A percentile compares a stretch with the other conserved stretches of the same genome.
Conservation (phyloP, 495 filamentous ascomycete genomes). For the Neurospora sp. region DNA sequence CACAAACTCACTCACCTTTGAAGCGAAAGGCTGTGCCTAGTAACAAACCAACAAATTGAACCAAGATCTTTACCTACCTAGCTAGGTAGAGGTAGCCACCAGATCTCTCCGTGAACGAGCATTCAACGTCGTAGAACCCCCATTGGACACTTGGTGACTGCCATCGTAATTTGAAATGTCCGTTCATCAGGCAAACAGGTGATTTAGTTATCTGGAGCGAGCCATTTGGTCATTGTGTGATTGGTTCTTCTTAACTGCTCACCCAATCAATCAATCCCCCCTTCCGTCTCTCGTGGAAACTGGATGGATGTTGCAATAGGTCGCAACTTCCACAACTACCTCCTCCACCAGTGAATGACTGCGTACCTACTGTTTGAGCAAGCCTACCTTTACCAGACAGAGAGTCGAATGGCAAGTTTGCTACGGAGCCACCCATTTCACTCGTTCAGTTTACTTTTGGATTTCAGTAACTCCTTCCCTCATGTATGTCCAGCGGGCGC, state of each 20-base stretch:
- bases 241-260: too few relatives aligned
- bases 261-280: too few relatives aligned
- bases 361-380: too few relatives aligned
- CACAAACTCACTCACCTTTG: not conserved
- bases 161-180: not conserved
- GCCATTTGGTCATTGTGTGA: not conserved
- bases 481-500: not conserved
- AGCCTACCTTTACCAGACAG: too few relatives aligned
- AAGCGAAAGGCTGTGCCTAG: not conserved
- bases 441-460: not conserved
- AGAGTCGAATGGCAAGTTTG: too few relatives aligned
- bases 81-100: not conserved
- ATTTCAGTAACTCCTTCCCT: not conserved
- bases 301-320: too few relatives aligned
- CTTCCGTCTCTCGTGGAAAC: too few relatives aligned
- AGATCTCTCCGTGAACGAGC: not conserved
- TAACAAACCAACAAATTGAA: not conserved
- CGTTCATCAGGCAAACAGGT: not conserved
- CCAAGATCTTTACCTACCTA: not conserved
- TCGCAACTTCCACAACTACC: too few relatives aligned
- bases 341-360: too few relatives aligned
- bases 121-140: not conserved
- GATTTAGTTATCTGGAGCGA: not conserved
- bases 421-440: too few relatives aligned
- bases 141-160: not conserved